A percentile compares a stretch with the other conserved stretches of the same genome.
These are phyloP conservation scores for Dianthus caryophyllus DNA, from an alignment of 148 eudicot species.

Conservation along the genomic window DNA sequence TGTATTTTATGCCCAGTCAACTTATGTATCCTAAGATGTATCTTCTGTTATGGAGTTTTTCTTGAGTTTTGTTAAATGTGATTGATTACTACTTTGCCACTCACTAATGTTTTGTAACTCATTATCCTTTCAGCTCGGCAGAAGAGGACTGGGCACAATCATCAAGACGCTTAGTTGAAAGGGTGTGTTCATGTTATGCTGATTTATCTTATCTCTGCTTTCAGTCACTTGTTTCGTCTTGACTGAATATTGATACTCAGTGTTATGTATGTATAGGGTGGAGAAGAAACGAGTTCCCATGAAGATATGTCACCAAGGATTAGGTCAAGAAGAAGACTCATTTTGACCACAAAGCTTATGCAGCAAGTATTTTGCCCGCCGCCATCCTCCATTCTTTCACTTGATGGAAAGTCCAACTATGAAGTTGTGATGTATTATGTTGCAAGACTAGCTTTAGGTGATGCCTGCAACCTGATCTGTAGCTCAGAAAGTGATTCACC, in stretches of 20 bases:
- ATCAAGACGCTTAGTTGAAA: conserved; percentile 51
- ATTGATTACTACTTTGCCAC: not conserved
- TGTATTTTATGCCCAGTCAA: not conserved
- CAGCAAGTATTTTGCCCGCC: conserved; percentile 81
- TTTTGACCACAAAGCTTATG: conserved; percentile 71
- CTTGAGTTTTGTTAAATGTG: not conserved
- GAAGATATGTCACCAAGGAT: conserved; percentile 43
- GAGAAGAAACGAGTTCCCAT: conserved; percentile 44
- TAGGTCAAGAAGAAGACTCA: conserved; percentile 72
- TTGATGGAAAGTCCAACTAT: conserved; percentile 48
- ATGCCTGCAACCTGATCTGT: conserved; percentile 57
- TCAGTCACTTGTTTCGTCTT: not conserved
- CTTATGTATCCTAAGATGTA: not conserved
- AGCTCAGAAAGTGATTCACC: conserved; percentile 30
- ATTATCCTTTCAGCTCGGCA: conserved; percentile 47
- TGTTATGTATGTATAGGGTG: conserved; percentile 45
- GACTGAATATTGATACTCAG: not conserved
- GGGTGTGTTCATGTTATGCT: conserved; percentile 38
- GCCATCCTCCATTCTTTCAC: conserved; percentile 42
- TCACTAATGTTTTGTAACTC: conserved; percentile 20
- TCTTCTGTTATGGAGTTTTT: not conserved
- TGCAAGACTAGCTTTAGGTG: conserved; percentile 66
- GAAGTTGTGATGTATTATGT: conserved; percentile 50
- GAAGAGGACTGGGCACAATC: conserved; percentile 63
- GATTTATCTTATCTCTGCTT: not conserved